Conservation (phyloP, 1,284 basidiomycete species). For the Heterobasidion occidentale region DNA sequence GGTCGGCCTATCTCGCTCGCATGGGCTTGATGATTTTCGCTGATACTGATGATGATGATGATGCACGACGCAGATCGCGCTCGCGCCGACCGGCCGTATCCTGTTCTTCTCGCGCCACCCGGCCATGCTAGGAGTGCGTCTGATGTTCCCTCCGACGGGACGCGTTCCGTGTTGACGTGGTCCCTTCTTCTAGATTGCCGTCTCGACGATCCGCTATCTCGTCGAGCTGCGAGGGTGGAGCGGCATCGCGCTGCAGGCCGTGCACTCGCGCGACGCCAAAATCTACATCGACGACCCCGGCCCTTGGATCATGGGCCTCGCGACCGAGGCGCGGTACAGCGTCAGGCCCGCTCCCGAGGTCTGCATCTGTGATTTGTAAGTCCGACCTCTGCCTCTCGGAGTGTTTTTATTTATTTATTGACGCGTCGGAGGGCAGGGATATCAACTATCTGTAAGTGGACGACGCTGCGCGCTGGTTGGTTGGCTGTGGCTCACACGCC, state of each 20-base stretch:
- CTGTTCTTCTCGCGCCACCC: slow-evolving; percentile 89
- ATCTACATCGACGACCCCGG: slow-evolving; percentile 85
- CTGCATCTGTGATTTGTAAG: slow-evolving; percentile 85
- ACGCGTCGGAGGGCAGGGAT: slow-evolving; percentile 42
- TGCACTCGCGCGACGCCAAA: slow-evolving; percentile 86
- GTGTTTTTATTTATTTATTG: slow-evolving; percentile 1
- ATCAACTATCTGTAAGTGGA: slow-evolving; percentile 70
- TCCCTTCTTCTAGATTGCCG: slow-evolving; percentile 50
- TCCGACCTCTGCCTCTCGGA: slow-evolving; percentile 13
- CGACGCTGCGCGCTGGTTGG: too few relatives aligned
- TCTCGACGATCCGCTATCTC: slow-evolving; percentile 85
- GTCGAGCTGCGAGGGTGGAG: slow-evolving; percentile 94
- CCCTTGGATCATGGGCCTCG: slow-evolving; percentile 91
- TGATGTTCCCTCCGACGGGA: background rate
- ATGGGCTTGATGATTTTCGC: background rate
- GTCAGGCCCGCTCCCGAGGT: slow-evolving; percentile 74
- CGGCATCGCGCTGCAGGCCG: slow-evolving; percentile 77
- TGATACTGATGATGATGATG: slow-evolving; percentile 1
- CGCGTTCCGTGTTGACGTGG: background rate
- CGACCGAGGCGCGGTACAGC: slow-evolving; percentile 80
- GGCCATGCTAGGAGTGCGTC: slow-evolving; percentile 74
- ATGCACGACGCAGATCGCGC: slow-evolving; percentile 55
- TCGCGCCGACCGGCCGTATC: slow-evolving; percentile 88
- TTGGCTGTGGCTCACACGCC: background rate
- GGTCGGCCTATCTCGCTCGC: slow-evolving; percentile 33